These are phyloP conservation scores for Kazachstania kunashirensis DNA, from an alignment of 805 yeast species.

Conservation along the genomic window DNA sequence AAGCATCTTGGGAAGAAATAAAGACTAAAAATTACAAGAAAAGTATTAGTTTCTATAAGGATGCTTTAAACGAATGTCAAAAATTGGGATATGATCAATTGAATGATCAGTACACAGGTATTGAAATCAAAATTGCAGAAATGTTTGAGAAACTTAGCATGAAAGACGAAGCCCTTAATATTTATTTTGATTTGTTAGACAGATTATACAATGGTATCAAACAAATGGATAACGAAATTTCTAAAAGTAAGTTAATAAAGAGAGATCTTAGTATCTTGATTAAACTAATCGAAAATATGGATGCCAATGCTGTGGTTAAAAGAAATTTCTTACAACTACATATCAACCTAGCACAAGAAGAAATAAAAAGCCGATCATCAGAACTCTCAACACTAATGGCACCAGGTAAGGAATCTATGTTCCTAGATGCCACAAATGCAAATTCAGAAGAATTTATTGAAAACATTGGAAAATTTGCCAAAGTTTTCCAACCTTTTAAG, in stretches of 20 bases:
- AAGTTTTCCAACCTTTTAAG: conserved; percentile 54
- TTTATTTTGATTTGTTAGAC: conserved; percentile 55
- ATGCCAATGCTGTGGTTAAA: conserved; percentile 33
- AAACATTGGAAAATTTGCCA: conserved; percentile 25
- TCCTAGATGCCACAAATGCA: conserved; percentile 4
- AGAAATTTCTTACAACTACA: conserved; percentile 49
- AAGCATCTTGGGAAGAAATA: conserved; percentile 74
- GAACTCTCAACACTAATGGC: conserved; percentile 28
- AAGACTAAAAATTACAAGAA: conserved; percentile 43
- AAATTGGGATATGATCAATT: conserved; percentile 41
- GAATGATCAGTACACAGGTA: conserved; percentile 76
- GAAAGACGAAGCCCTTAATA: conserved; percentile 48
- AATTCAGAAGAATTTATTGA: conserved; percentile 3
- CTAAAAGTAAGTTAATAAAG: conserved; percentile 43
- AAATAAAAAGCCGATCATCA: conserved; percentile 15
- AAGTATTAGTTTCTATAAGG: conserved; percentile 62
- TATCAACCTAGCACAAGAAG: conserved; percentile 50
- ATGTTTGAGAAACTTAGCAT: conserved; percentile 66
- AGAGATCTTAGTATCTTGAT: conserved; percentile 57
- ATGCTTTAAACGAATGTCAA: conserved; percentile 59
- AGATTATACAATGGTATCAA: conserved; percentile 36
- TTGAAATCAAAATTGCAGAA: conserved; percentile 74
- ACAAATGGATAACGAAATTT: background rate
- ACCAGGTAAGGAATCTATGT: conserved; percentile 1
- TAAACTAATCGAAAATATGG: conserved; percentile 35